phyloP scores from a whole-genome alignment of 192 early-diverging fungal genomes.

The Martensiomyces pterosporus region DNA sequence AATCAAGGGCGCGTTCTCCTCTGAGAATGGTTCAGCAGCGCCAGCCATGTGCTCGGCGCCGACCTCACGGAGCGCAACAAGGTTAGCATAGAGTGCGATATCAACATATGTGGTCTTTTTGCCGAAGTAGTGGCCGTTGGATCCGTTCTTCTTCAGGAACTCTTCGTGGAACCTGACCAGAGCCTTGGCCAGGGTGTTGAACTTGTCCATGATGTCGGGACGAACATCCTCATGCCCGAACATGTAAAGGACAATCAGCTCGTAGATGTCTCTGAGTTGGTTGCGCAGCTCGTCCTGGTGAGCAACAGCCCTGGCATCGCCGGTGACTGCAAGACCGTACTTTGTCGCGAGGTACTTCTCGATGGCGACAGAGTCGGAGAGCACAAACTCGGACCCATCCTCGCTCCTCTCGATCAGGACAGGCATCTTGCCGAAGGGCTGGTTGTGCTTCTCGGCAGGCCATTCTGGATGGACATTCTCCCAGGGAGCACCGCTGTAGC shows the following conservation, averaged over 20 bases:
- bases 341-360: constrained; percentile 49
- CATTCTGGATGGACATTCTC: constrained; percentile 26
- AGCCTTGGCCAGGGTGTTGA: constrained; percentile 3
- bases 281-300: constrained; percentile 20
- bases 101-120: constrained; percentile 28
- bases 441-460: constrained; percentile 38
- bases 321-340: constrained; percentile 23
- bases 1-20: constrained; percentile 12
- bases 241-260: constrained; percentile 2
- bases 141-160: constrained; percentile 36
- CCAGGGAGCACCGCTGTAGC: constrained; percentile 30
- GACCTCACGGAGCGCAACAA: constrained; percentile 1
- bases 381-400: constrained; percentile 17
- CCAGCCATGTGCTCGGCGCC: constrained; percentile 2
- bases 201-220: constrained; percentile 8
- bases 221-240: constrained; percentile 4
- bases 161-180: constrained; percentile 27
- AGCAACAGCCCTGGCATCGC: constrained; percentile 17
- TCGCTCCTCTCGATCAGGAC: constrained; percentile 42
- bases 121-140: too few species aligned
- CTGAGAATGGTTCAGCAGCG: constrained; percentile 4
- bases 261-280: constrained; percentile 10
- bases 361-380: constrained; percentile 47
- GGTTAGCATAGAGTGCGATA: constrained; percentile 6
- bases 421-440: constrained; percentile 52